Percentiles rank a stretch among this genome's conserved stretches.
Conservation (phyloP, 2,329 filamentous ascomycete species). For the Penicillium sp. region DNA sequence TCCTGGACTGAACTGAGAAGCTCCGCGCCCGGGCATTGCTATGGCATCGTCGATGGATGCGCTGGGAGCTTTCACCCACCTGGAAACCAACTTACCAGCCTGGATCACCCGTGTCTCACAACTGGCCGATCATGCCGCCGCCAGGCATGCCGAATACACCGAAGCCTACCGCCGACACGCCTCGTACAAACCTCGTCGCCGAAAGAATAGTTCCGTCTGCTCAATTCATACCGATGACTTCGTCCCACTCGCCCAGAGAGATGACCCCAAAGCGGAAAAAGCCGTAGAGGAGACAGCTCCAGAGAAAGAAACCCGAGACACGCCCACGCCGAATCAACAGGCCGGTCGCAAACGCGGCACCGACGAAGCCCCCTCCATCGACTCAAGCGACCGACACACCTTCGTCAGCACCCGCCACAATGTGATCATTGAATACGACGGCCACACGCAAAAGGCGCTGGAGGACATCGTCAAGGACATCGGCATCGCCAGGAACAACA, state of each 20-base stretch:
- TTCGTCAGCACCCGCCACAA: conserved; percentile 73
- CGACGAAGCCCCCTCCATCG: conserved; percentile 37
- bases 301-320: conserved; percentile 7
- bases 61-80: conserved; percentile 49
- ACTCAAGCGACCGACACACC: conserved; percentile 35
- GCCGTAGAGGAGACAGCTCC: conserved; percentile 1
- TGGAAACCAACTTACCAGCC: conserved; percentile 49
- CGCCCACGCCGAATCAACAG: conserved; percentile 13
- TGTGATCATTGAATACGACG: conserved; percentile 92
- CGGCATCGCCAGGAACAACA: conserved; percentile 76
- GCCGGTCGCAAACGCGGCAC: conserved; percentile 40
- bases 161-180: conserved; percentile 47
- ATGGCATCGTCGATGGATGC: conserved; percentile 42
- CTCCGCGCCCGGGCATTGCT: conserved; percentile 8
- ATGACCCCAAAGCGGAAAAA: conserved; percentile 17
- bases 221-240: conserved; percentile 43
- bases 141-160: conserved; percentile 48
- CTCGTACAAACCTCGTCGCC: conserved; percentile 35
- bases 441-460: conserved; percentile 80
- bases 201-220: conserved; percentile 48
- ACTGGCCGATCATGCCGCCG: conserved; percentile 44
- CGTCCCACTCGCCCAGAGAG: conserved; percentile 22
- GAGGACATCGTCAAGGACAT: conserved; percentile 83
- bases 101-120: conserved; percentile 50
- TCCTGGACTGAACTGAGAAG: conserved; percentile 8